These are phyloP conservation scores for Solanum hybrid DNA, from an alignment of 305 asterid species.

Conservation along the genomic window DNA sequence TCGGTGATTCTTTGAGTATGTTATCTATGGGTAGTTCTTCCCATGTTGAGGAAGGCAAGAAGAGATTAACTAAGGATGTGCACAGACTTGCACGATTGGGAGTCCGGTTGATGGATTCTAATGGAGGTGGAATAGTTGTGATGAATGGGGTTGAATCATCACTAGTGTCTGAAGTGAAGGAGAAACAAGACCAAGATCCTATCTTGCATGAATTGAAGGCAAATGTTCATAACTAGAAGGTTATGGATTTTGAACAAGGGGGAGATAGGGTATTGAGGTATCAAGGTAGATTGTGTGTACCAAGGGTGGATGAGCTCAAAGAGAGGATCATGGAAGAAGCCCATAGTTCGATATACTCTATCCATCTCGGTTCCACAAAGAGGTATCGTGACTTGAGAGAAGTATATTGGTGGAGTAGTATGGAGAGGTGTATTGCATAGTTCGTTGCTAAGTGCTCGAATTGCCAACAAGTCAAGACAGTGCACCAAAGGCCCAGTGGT, in stretches of 20 bases:
- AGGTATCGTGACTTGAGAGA: neutral
- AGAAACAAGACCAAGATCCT: neutral
- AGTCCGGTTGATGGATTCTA: neutral
- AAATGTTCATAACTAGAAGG: neutral
- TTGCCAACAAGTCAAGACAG: neutral
- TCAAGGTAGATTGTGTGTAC: neutral
- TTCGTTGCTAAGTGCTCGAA: neutral
- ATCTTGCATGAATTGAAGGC: neutral
- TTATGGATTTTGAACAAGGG: too few relatives aligned
- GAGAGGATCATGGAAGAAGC: neutral
- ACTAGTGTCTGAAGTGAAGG: neutral
- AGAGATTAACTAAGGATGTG: neutral
- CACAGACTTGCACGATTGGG: neutral
- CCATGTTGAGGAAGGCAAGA: neutral
- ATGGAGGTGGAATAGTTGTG: neutral
- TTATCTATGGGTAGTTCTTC: neutral
- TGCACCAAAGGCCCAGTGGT: neutral
- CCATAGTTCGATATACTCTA: neutral
- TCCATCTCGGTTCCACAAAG: neutral
- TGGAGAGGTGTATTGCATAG: neutral
- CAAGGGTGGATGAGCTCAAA: neutral
- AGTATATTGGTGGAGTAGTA: neutral
- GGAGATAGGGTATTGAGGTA: neutral
- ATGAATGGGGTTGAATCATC: neutral
- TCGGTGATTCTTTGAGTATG: neutral